Evolutionary conservation across 2,329 filamentous ascomycete species (phyloP), one percentile per base, ranked within the genome.

Genomic region (Drechslerella coelobrocha): DNA sequence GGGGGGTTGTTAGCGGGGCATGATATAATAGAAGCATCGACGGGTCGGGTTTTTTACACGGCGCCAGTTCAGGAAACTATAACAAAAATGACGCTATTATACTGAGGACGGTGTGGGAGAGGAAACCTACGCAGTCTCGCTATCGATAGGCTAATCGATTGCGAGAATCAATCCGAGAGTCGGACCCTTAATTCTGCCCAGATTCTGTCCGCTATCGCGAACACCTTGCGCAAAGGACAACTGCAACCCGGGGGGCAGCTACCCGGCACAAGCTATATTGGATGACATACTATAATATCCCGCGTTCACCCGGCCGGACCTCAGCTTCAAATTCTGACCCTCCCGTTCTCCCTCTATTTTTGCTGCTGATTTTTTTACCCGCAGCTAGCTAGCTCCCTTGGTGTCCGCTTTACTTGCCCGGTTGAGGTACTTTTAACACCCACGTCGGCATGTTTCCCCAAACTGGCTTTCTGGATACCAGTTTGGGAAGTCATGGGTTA

Each of bases 71-170:
- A 41, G 60, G 62, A 37, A 68, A 59, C 56, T 68, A 23, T 54
- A 68, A 34, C 63, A n/a, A n/a, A n/a, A 68, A 39, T 39, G 34
- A 39, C 34, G 34, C 56, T 50, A 47, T 56, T 37, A 47, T 59
- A 43, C 34, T 10, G 34, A 39, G 34, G 17, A 39, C 12, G 12
- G 34, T 10, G 12, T 14, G 17, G 12, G 34, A 39, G 34, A 10
- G 34, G n/a, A n/a, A n/a, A n/a, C n/a, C n/a, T n/a, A n/a, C n/a
- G n/a, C n/a, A n/a, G n/a, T 52, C 50, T 68, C 63, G 63, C 63
- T 68, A 61, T 68, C 63, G 63, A 68, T 68, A 68, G 63, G 43
- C 55, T 68, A 68, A 68, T 68, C 63, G 63, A 68, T 68, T 55
- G 50, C 60, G 48, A 60, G 37, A 50, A 17, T 27, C 12, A 21